phyloP scores from a whole-genome alignment of 1,139 yeast species.

The Protomyces inouyei region DNA sequence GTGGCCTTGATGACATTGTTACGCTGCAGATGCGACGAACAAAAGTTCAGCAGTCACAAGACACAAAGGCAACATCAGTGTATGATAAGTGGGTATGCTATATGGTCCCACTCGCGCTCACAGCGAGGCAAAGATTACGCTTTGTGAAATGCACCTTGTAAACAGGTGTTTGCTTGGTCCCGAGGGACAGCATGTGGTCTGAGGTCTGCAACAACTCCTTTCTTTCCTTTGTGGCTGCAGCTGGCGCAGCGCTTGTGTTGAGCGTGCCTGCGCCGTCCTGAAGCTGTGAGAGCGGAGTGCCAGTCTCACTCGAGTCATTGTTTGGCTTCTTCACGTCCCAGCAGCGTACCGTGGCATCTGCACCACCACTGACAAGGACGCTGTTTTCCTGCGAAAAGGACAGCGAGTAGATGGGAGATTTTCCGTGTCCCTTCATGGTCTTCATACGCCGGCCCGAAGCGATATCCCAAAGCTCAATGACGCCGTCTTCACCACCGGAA shows the following conservation, averaged over 20 bases:
- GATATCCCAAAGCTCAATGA: constrained; percentile 88
- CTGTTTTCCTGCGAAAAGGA: constrained; percentile 84
- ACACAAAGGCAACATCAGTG: not conserved
- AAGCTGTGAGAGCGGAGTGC: constrained; percentile 75
- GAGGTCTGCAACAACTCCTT: constrained; percentile 43
- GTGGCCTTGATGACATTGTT: too few relatives aligned
- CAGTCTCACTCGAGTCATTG: constrained; percentile 49
- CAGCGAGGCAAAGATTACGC: constrained; percentile 53
- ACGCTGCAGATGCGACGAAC: too few relatives aligned
- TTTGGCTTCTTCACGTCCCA: constrained; percentile 94
- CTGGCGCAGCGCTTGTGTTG: constrained; percentile 30
- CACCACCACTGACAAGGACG: constrained; percentile 85
- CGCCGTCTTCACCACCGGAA: constrained; percentile 77
- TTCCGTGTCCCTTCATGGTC: constrained; percentile 77
- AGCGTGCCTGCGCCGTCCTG: constrained; percentile 33
- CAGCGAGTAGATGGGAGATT: constrained; percentile 75
- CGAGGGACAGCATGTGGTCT: constrained; percentile 90
- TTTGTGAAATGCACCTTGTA: constrained; percentile 89
- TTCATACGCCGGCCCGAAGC: constrained; percentile 77
- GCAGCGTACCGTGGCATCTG: constrained; percentile 86
- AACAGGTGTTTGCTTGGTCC: constrained; percentile 90
- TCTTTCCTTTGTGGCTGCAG: constrained; percentile 35
- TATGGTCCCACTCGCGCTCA: constrained; percentile 1
- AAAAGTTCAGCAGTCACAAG: not conserved
- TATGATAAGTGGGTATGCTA: constrained; percentile 3